Conservation (phyloP, 163 green algal genomes). For the Chlorella variabilis region DNA sequence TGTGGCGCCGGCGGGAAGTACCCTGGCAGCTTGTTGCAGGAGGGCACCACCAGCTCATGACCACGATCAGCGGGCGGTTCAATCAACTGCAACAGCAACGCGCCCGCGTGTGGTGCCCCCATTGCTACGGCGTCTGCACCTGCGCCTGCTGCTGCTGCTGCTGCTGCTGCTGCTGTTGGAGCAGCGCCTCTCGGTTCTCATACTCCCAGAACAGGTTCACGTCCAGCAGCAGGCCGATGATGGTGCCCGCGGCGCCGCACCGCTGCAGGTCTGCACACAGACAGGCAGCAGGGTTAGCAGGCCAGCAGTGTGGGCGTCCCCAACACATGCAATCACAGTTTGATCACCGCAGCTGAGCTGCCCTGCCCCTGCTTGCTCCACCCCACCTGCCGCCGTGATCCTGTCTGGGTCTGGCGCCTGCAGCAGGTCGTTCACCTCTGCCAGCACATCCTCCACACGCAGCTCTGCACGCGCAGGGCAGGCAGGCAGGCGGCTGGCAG, state of each 20-base stretch:
- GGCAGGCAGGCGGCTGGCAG: not conserved
- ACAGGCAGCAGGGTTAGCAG: too few relatives aligned
- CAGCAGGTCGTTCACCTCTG: constrained; percentile 72
- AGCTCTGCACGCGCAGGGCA: constrained; percentile 48
- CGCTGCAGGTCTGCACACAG: constrained; percentile 51
- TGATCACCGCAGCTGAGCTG: too few relatives aligned
- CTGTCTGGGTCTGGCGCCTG: constrained; percentile 46
- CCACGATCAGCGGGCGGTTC: too few relatives aligned
- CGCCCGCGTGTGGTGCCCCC: too few relatives aligned
- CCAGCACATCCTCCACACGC: constrained; percentile 65
- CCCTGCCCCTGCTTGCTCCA: too few relatives aligned
- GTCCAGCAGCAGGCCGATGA: constrained; percentile 65
- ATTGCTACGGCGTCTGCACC: too few relatives aligned
- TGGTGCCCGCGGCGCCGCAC: constrained; percentile 53
- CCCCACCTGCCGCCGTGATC: constrained; percentile 52
- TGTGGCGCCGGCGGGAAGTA: too few relatives aligned
- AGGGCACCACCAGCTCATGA: too few relatives aligned
- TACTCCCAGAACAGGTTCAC: constrained; percentile 70
- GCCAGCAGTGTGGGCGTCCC: too few relatives aligned
- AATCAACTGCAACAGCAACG: too few relatives aligned
- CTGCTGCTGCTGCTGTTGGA: constrained; percentile 41
- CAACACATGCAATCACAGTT: too few relatives aligned
- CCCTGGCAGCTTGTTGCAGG: too few relatives aligned
- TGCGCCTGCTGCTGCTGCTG: not conserved
- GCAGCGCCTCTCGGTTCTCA: constrained; percentile 64